Evolutionary conservation across 805 yeast species (phyloP), one percentile per base, ranked within the genome.

Genomic region (Yarrowia phangngaensis): DNA sequence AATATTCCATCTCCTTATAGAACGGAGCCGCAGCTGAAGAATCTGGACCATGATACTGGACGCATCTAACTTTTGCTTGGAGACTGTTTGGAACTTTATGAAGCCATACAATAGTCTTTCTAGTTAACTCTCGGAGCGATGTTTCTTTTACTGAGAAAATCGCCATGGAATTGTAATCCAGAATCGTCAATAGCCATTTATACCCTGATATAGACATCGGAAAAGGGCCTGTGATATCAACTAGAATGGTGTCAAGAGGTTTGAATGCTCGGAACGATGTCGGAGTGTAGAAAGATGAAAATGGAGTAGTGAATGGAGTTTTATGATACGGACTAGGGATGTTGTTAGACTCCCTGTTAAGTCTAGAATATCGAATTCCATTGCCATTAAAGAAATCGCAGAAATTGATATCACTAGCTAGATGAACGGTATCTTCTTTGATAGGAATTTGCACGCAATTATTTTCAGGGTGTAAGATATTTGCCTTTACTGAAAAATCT

Each of bases 11-110:
- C 19, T 13, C 13, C 45, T 38, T 38, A 14, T 38, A 19, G 16
- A 26, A 27, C 17, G 45, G 45, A 27, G 32, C 45, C 11, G 45
- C 45, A 19, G 45, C 24, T 4, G 45, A 26, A 6, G 45, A 38
- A 14, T 38, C 45, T 11, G 45, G 45, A 11, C 45, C 45, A 27
- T 38, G 45, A n/a, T 38, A 38, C 8, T 38, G 45, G 8, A 38
- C 20, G 8, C 45, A 38, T 9, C 32, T 15, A 11, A 38, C 45
- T 1, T 28, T 23, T 7, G 45, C 32, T 14, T 22, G 16, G 13
- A 38, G n/a, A 6, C 31, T n/a, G 8, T n/a, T 17, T 6, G 45
- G 45, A 13, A 24, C 17, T 9, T 38, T 32, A 2, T 38, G 32
- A 3, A 38, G 45, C 45, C 45, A 38, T 5, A 26, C 20, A 8